These are phyloP conservation scores for Phytophthora fragariaefolia DNA, from an alignment of 352 stramenopile genomes.

Conservation along the genomic window DNA sequence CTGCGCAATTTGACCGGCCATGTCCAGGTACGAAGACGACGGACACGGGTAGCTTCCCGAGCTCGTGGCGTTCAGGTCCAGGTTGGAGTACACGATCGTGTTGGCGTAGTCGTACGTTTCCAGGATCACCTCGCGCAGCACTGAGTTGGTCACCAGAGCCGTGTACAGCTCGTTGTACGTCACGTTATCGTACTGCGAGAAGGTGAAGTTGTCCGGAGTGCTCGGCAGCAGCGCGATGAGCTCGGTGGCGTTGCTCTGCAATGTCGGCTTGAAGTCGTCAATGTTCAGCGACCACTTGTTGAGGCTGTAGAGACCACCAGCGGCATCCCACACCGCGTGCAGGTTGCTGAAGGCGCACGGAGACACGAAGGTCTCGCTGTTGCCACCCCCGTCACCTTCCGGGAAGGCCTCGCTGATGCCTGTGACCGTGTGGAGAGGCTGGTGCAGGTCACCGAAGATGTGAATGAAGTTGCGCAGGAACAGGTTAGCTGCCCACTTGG, in stretches of 20 bases:
- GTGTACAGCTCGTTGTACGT: slow-evolving; percentile 45
- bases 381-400: slow-evolving; percentile 60
- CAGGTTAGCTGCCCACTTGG: slow-evolving; percentile 67
- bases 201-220: slow-evolving; percentile 46
- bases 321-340: slow-evolving; percentile 69
- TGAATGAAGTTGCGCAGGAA: slow-evolving; percentile 75
- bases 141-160: slow-evolving; percentile 36
- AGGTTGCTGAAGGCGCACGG: slow-evolving; percentile 68
- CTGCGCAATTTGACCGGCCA: slow-evolving; percentile 48
- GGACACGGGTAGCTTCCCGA: slow-evolving; percentile 42
- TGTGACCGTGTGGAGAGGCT: slow-evolving; percentile 62
- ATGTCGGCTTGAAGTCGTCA: slow-evolving; percentile 27
- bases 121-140: slow-evolving; percentile 42
- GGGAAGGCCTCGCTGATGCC: slow-evolving; percentile 57
- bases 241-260: slow-evolving; percentile 52
- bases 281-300: slow-evolving; percentile 62
- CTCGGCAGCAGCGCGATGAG: slow-evolving; percentile 46
- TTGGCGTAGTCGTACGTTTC: slow-evolving; percentile 59
- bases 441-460: slow-evolving; percentile 69
- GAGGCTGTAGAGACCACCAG: slow-evolving; percentile 52
- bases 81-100: slow-evolving; percentile 45
- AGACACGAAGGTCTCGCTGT: slow-evolving; percentile 58
- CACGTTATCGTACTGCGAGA: slow-evolving; percentile 46
- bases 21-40: slow-evolving; percentile 42
- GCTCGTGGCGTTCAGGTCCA: slow-evolving; percentile 48